Evolutionary conservation across 805 yeast species (phyloP).

Genomic region (Wickerhamomyces ciferrii): DNA sequence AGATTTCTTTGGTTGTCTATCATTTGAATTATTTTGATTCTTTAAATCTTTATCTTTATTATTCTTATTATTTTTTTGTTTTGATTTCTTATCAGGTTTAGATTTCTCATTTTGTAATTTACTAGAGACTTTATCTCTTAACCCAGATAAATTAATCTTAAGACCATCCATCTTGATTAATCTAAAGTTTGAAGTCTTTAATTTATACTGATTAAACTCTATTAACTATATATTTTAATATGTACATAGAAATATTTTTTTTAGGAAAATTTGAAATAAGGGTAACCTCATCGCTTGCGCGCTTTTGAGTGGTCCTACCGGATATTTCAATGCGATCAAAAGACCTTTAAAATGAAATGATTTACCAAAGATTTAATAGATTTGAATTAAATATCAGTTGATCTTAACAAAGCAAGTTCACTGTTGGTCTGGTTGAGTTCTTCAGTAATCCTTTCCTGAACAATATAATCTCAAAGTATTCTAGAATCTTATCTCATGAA

Average conservation of each 20-base stretch:
- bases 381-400: too few species aligned
- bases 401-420: too few species aligned
- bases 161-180: conserved; percentile 20
- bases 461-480: too few species aligned
- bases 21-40: conserved; percentile 1
- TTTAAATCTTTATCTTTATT: conserved; percentile 14
- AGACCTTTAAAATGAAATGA: not conserved
- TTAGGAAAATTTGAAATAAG: not conserved
- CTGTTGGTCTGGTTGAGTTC: too few species aligned
- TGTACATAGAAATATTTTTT: conserved; percentile 4
- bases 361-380: too few species aligned
- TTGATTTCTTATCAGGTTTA: conserved; percentile 17
- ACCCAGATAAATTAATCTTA: conserved; percentile 36
- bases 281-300: conserved; percentile 10
- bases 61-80: conserved; percentile 17
- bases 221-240: too few species aligned
- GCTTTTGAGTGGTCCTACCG: not conserved
- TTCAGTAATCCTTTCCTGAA: too few species aligned
- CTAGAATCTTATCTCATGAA: too few species aligned
- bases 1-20: not conserved
- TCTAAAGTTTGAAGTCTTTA: not conserved
- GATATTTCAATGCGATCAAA: not conserved
- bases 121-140: conserved; percentile 59
- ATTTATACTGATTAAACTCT: not conserved
- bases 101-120: conserved; percentile 33